phyloP scores from a whole-genome alignment of 2,329 filamentous ascomycete genomes.

The Trichothecium sympodiale region DNA sequence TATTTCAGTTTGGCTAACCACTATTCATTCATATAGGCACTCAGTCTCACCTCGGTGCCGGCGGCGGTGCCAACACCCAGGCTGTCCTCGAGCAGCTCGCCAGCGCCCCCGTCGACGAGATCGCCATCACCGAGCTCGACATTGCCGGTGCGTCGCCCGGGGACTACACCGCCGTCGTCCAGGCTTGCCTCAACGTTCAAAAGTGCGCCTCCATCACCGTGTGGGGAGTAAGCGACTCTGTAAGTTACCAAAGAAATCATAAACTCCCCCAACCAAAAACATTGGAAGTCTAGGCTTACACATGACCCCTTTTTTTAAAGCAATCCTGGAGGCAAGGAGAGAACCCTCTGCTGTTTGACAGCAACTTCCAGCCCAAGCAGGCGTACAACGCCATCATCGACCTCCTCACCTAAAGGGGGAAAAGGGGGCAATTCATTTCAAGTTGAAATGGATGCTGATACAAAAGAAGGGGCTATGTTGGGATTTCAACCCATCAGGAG shows the following conservation, averaged over 20 bases:
- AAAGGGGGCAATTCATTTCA: too few species aligned
- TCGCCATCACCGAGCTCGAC: conserved; percentile 59
- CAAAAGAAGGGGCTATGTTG: too few species aligned
- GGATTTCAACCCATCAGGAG: too few species aligned
- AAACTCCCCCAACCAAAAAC: too few species aligned
- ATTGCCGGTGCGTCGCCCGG: conserved; percentile 43
- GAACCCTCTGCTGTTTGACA: conserved; percentile 43
- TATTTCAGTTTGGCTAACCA: too few species aligned
- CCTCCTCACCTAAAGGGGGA: background rate
- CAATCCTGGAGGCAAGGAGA: conserved; percentile 38
- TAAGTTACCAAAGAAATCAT: too few species aligned
- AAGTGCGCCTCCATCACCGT: conserved; percentile 58
- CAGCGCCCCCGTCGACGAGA: conserved; percentile 36
- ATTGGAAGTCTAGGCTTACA: too few species aligned
- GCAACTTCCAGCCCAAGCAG: conserved; percentile 36
- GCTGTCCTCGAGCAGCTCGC: conserved; percentile 42
- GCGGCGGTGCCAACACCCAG: conserved; percentile 30
- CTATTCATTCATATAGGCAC: conserved; percentile 23
- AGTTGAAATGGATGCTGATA: too few species aligned
- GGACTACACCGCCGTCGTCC: conserved; percentile 48
- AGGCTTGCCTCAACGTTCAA: conserved; percentile 44
- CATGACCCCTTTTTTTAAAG: too few species aligned
- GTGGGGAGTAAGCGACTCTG: conserved; percentile 41
- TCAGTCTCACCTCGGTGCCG: conserved; percentile 40
- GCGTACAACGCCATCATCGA: conserved; percentile 29